These are phyloP conservation scores for Boeremia exigua DNA, from an alignment of 2,329 filamentous ascomycete genomes.

Conservation along the genomic window DNA sequence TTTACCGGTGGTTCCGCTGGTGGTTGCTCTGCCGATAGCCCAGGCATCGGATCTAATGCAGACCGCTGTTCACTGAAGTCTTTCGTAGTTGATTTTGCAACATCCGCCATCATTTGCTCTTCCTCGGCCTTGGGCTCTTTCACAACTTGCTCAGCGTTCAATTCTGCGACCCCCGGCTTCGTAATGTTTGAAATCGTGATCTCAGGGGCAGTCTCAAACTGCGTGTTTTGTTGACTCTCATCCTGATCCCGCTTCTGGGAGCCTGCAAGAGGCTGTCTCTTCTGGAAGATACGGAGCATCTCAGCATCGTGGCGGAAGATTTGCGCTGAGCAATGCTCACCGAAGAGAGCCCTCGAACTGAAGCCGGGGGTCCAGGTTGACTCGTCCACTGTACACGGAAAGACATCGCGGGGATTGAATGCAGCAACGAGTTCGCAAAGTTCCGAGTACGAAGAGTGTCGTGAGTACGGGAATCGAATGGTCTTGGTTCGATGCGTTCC, in stretches of 20 bases:
- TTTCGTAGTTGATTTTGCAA: neutral
- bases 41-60: neutral
- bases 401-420: conserved; percentile 77
- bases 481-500: conserved; percentile 20
- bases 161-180: neutral
- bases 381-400: conserved; percentile 76
- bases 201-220: conserved; percentile 9
- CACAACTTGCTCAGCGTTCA: neutral
- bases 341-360: conserved; percentile 75
- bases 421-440: conserved; percentile 71
- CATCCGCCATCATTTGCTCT: neutral
- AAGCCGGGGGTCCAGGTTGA: conserved; percentile 67
- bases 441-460: conserved; percentile 86
- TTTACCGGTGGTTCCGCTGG: neutral
- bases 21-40: neutral
- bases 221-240: conserved; percentile 24
- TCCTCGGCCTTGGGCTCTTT: neutral
- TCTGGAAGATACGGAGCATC: conserved; percentile 57
- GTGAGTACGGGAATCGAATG: conserved; percentile 78
- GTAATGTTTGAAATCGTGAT: neutral
- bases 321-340: conserved; percentile 66
- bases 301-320: conserved; percentile 69
- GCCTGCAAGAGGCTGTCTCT: conserved; percentile 15
- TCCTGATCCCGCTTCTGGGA: conserved; percentile 14
- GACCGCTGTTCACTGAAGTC: neutral